A percentile compares a stretch with the other conserved stretches of the same genome.
Evolutionary conservation across 345 rosid species (phyloP).

Genomic region (Ailanthus altissimus): DNA sequence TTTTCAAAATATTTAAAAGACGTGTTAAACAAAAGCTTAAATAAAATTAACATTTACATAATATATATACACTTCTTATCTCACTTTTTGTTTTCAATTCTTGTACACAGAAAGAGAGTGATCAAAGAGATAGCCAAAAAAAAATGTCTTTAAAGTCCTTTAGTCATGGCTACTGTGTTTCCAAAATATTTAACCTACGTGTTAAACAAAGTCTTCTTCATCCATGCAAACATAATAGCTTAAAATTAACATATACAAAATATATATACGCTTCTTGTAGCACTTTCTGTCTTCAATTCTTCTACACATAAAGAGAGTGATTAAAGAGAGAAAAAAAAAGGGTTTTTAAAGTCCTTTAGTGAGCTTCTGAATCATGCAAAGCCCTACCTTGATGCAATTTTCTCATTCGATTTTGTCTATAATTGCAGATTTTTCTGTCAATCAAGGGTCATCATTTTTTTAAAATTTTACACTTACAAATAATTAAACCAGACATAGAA

Average conservation of each 20-base stretch:
- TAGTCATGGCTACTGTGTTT: too few relatives aligned
- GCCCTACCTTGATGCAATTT: slow-evolving; percentile 9
- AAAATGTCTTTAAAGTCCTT: too few relatives aligned
- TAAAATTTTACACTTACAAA: neutral
- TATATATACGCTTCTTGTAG: neutral
- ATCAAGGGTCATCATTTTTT: neutral
- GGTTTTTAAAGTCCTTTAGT: neutral
- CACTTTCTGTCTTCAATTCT: too few relatives aligned
- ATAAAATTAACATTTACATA: too few relatives aligned
- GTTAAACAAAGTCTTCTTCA: neutral
- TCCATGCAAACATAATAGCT: neutral
- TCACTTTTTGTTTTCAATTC: too few relatives aligned
- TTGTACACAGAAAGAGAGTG: too few relatives aligned
- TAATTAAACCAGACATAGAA: too few relatives aligned
- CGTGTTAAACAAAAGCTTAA: too few relatives aligned
- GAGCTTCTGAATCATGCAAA: neutral
- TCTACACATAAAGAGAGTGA: neutral
- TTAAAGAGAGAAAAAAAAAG: neutral
- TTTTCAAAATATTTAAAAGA: too few relatives aligned
- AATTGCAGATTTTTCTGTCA: neutral
- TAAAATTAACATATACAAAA: neutral
- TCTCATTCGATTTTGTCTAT: neutral
- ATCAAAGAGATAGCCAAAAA: too few relatives aligned
- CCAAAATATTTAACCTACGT: too few relatives aligned
- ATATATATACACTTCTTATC: too few relatives aligned